These are phyloP conservation scores for Fusarium sp. DNA, from an alignment of 2,329 filamentous ascomycete species.

Conservation along the genomic window DNA sequence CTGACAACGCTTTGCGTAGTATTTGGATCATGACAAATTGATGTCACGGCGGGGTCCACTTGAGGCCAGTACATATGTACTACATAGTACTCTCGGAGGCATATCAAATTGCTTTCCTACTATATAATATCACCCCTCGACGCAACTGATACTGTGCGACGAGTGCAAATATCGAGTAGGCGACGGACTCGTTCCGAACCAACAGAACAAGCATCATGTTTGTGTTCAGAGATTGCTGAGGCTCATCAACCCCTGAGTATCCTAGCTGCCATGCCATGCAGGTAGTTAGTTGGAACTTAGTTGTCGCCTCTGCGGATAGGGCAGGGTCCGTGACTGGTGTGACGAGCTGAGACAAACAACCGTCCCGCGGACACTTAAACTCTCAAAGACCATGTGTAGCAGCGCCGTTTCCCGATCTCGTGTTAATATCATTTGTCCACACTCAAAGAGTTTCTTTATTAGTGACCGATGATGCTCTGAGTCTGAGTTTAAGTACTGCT, in stretches of 20 bases:
- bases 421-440: conserved; percentile 1
- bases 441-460: conserved; percentile 5
- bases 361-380: conserved; percentile 15
- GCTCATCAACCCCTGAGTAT: conserved; percentile 31
- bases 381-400: not conserved
- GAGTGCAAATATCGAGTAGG: conserved; percentile 15
- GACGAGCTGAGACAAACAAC: conserved; percentile 35
- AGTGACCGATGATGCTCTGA: conserved; percentile 11
- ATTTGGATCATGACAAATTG: conserved; percentile 1
- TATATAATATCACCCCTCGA: not conserved
- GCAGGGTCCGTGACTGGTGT: conserved; percentile 33
- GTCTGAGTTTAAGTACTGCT: not conserved
- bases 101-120: not conserved
- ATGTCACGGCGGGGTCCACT: conserved; percentile 11
- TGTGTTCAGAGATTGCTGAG: conserved; percentile 23
- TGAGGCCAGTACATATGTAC: no score
- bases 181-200: conserved; percentile 24
- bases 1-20: not conserved
- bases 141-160: conserved; percentile 11
- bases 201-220: conserved; percentile 18
- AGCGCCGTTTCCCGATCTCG: not conserved
- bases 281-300: conserved; percentile 5
- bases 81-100: not conserved
- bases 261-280: conserved; percentile 35
- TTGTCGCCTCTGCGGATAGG: conserved; percentile 8